Percentiles rank a stretch among this genome's conserved stretches.
Evolutionary conservation across 805 yeast genomes (phyloP).

Genomic region (Candida patagonica): DNA sequence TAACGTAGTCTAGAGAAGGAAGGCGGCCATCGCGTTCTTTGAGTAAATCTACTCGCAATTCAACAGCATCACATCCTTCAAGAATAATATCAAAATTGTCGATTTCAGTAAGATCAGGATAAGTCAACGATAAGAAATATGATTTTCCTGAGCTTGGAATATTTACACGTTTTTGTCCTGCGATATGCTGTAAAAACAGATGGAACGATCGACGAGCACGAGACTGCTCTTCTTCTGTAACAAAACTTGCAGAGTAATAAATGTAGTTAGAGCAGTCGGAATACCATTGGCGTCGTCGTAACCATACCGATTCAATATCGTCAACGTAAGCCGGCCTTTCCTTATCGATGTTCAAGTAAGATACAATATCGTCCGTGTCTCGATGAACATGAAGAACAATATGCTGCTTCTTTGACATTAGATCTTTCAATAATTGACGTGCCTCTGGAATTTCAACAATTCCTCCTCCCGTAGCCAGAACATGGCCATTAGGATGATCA

Average conservation of each 20-base stretch:
- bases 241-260: constrained; percentile 70
- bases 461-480: constrained; percentile 95
- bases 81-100: constrained; percentile 43
- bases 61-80: constrained; percentile 73
- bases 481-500: constrained; percentile 41
- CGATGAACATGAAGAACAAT: constrained; percentile 88
- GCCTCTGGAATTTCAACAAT: constrained; percentile 71
- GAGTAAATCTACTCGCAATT: constrained; percentile 69
- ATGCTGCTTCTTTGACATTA: constrained; percentile 47
- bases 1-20: constrained; percentile 41
- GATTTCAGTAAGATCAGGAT: constrained; percentile 46
- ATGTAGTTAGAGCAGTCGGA: constrained; percentile 67
- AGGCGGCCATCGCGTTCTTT: constrained; percentile 31
- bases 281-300: constrained; percentile 71
- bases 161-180: constrained; percentile 39
- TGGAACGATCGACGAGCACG: constrained; percentile 51
- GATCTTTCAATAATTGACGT: constrained; percentile 51
- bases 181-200: constrained; percentile 47
- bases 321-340: constrained; percentile 80
- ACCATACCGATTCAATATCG: constrained; percentile 78
- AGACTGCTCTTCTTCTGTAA: constrained; percentile 42
- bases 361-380: constrained; percentile 68
- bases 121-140: constrained; percentile 64
- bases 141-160: constrained; percentile 40
- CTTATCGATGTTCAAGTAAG: constrained; percentile 65